These are phyloP conservation scores for Helenozyma baotianmanensis DNA, from an alignment of 805 yeast genomes.

Conservation along the genomic window DNA sequence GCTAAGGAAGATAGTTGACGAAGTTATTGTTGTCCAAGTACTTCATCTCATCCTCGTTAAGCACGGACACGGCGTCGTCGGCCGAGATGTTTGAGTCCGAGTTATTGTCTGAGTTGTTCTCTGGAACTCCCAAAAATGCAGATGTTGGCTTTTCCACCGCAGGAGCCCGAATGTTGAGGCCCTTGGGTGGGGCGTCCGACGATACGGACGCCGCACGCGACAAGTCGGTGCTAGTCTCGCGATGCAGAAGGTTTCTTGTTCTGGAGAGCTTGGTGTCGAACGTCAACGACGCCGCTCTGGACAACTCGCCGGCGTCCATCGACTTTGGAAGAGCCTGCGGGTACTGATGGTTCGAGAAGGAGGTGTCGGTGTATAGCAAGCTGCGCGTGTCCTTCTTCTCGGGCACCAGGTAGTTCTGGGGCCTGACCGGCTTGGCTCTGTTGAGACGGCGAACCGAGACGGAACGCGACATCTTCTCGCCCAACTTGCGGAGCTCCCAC, in stretches of 20 bases:
- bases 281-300: slow-evolving; percentile 8
- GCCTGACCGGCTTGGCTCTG: slow-evolving; percentile 1
- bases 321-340: slow-evolving; percentile 11
- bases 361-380: slow-evolving; percentile 18
- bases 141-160: no score
- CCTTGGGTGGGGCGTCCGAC: no score
- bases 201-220: no score
- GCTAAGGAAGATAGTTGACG: slow-evolving; percentile 5
- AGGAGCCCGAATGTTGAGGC: no score
- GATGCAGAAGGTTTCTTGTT: slow-evolving; percentile 8
- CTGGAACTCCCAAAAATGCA: no score
- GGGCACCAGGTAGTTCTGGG: slow-evolving; percentile 5
- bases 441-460: slow-evolving; percentile 24
- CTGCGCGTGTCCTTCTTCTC: slow-evolving; percentile 20
- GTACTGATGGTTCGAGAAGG: slow-evolving; percentile 13
- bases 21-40: slow-evolving; percentile 11
- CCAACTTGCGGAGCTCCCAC: slow-evolving; percentile 29
- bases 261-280: slow-evolving; percentile 1
- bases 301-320: slow-evolving; percentile 1
- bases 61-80: slow-evolving; percentile 7
- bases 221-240: neutral
- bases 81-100: no score
- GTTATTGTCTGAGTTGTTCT: no score
- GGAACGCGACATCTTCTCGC: slow-evolving; percentile 32
- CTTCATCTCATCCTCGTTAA: slow-evolving; percentile 11